Base-by-base conservation (phyloP, 2,329 filamentous ascomycete species). In the Pseudocercospora fijiensis region DNA sequence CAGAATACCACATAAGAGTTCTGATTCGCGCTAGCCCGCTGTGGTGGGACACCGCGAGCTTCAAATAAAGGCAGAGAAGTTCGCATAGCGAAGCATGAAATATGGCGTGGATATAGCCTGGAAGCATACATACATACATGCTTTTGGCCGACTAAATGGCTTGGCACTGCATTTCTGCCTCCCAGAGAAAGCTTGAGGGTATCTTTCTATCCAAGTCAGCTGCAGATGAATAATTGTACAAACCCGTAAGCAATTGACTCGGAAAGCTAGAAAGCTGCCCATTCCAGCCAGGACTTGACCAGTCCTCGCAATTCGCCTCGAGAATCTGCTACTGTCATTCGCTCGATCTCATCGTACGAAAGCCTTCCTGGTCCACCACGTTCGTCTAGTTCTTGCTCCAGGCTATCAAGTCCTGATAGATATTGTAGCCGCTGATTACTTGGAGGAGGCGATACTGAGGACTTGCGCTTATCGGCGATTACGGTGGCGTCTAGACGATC, bases 221-320 rank as follows among this genome's bases (percentile, higher is more conserved):
- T 43, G 41, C 33, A 20, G 30, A 56, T 30, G 52, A 58, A 45
- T 47, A 37, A n/a, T 28, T n/a, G 20, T 33, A 61, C 45, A 55
- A 11, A n/a, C 51, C 51, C 18, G 24, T 26, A 16, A 53, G 16
- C 16, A n/a, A 16, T n/a, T 27, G 16, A 47, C 20, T n/a, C n/a
- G n/a, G n/a, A n/a, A 20, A 2, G 22, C 28, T 27, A 86, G 74
- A 88, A 85, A 75, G 82, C 82, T 71, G 85, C 85, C 83, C 86
- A 83, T 67, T 97, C 93, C 76, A 97, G 91, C 94, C 94, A 98
- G 71, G 87, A 91, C 64, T 91, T 91, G 53, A 97, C 82, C 76
- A 96, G 94, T 69, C 91, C 90, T 65, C 93, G 82, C 59, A 88
- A 79, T 24, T 86, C 85, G 68, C 88, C 85, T 67, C 62, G 66